Evolutionary conservation across 2,329 filamentous ascomycete species (phyloP).

Genomic region (Pestalotiopsis sp.): DNA sequence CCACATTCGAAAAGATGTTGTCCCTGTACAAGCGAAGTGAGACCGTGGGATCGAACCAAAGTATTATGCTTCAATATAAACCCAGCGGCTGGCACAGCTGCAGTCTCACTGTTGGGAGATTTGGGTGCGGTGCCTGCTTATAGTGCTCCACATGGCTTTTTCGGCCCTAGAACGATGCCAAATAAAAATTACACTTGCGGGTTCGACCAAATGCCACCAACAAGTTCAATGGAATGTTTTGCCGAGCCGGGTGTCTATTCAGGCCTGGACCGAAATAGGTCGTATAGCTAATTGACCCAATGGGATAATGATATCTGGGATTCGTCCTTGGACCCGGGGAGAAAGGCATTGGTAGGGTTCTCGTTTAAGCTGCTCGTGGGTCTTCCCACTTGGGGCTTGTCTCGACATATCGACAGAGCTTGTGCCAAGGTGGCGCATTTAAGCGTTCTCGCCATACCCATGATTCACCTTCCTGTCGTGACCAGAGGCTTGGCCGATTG

Average conservation of each 20-base stretch:
- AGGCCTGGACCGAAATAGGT: background rate
- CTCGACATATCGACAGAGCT: background rate
- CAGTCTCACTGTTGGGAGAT: background rate
- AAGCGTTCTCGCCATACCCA: constrained; percentile 8
- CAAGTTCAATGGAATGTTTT: background rate
- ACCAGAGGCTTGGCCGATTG: background rate
- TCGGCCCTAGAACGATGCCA: background rate
- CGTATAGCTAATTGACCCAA: background rate
- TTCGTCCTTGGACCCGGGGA: background rate
- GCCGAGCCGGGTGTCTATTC: background rate
- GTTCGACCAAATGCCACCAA: background rate
- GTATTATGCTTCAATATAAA: background rate
- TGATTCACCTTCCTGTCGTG: background rate
- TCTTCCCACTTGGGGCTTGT: background rate
- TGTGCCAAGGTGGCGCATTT: constrained; percentile 3
- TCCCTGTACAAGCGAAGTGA: background rate
- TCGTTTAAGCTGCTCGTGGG: background rate
- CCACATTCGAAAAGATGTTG: background rate
- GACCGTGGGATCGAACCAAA: background rate
- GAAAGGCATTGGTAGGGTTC: background rate
- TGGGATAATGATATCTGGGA: background rate
- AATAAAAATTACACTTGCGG: background rate
- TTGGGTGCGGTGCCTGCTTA: background rate
- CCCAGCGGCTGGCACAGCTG: background rate
- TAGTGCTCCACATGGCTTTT: background rate